Evolutionary conservation across 208 protist genomes (phyloP).

Genomic region (Leishmania martiniquensis): DNA sequence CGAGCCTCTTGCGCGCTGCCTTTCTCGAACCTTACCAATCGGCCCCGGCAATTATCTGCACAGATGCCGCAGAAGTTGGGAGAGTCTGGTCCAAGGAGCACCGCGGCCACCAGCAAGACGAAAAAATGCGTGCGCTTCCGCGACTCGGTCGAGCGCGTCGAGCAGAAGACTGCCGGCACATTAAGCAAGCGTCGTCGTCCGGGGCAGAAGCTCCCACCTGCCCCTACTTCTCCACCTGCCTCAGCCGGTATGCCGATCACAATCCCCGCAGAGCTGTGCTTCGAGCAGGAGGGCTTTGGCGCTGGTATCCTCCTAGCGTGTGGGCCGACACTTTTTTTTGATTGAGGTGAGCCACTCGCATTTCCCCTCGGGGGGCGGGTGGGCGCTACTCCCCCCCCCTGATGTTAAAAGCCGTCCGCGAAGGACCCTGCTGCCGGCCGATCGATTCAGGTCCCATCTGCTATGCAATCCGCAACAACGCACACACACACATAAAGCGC

Average conservation of each 20-base stretch:
- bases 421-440: constrained; percentile 3
- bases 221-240: not conserved
- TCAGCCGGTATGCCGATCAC: constrained; percentile 1
- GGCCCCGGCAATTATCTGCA: too few relatives aligned
- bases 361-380: not conserved
- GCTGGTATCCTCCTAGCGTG: constrained; percentile 64
- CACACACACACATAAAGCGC: not conserved
- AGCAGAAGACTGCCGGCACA: not conserved
- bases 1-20: not conserved
- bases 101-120: not conserved
- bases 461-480: not conserved
- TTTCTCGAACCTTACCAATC: not conserved
- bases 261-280: constrained; percentile 8
- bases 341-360: not conserved
- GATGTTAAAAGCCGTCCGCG: not conserved
- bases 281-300: constrained; percentile 35
- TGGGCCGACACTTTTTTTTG: constrained; percentile 72
- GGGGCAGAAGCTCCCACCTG: too few relatives aligned
- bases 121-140: constrained; percentile 19
- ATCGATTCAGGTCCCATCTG: constrained; percentile 13
- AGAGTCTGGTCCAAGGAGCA: not conserved
- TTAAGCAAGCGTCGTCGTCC: not conserved
- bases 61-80: not conserved
- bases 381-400: too few relatives aligned
- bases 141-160: constrained; percentile 2